Base-by-base conservation (phyloP, 1,139 yeast species). In the Candida dubliniensis region DNA sequence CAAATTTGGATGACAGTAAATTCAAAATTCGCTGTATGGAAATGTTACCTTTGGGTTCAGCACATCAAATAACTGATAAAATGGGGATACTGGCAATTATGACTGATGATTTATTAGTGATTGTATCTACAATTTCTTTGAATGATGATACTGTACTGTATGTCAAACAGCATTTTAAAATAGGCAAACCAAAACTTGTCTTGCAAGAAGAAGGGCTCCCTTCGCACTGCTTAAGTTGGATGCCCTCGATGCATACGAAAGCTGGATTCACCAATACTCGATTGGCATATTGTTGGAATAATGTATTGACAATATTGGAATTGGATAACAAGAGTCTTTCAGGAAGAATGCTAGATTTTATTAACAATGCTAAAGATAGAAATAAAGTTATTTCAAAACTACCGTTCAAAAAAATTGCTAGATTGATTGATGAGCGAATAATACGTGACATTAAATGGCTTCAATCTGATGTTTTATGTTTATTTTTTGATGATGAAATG, bases 201-300 rank as follows among this genome's bases (percentile, higher is more conserved):
- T 4, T 18, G 5, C 23, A 18, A 5, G 5, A 24, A 34, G 34
- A 33, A 2, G 36, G 23, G 2, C 11, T 41, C 4, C 23, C 31
- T 9, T 30, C 18, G 10, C 18, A 36, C 23, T 48, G 55, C 41
- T 31, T 83, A 13, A 66, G 77, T 10, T 87, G 95, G 95, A 82
- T 69, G 51, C 77, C 77, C 0, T 64, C 71, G 43, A 60, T 66
- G 55, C 46, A 52, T 18, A 36, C 31, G 2, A 59, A 68, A 2
- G 56, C 54, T 3, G 47, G 50, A 15, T 33, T 59, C 4, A 48
- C 61, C 41, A 63, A 64, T 32, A 81, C 91, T 0, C 67, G 74
- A 46, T 61, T 88, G 35, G 91, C 87, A 0, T 86, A 81, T 55
- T 69, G 85, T 32, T 85, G 90, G 87, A 71, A 80, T 23, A 81